A percentile compares a stretch with the other conserved stretches of the same genome.
Conservation (phyloP, 2,329 filamentous ascomycete genomes). For the Alternaria ethzedia region DNA sequence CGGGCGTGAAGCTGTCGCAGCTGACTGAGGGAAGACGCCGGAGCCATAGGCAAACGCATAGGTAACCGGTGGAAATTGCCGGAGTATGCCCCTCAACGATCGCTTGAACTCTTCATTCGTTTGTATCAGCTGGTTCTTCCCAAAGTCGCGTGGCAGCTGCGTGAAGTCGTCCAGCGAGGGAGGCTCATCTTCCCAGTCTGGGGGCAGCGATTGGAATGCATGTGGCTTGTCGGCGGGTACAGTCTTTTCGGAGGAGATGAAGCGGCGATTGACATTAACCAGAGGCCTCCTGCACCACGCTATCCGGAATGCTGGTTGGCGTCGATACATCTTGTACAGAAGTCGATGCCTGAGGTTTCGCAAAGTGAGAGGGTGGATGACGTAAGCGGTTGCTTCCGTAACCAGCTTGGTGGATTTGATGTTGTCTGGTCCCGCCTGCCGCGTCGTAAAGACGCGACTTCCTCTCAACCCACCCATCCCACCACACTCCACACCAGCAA, state of each 20-base stretch:
- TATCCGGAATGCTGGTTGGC: slow-evolving; percentile 37
- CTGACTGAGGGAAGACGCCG: slow-evolving; percentile 86
- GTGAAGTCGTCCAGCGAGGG: slow-evolving; percentile 76
- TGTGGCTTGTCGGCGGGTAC: slow-evolving; percentile 23
- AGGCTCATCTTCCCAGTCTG: slow-evolving; percentile 77
- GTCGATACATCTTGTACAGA: slow-evolving; percentile 41
- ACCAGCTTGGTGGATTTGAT: slow-evolving; percentile 13
- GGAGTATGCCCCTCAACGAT: slow-evolving; percentile 82
- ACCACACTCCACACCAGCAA: slow-evolving; percentile 6
- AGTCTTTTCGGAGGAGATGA: slow-evolving; percentile 33
- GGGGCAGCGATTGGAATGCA: slow-evolving; percentile 47
- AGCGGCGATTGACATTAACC: slow-evolving; percentile 30
- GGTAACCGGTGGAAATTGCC: slow-evolving; percentile 92
- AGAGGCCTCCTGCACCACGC: slow-evolving; percentile 34
- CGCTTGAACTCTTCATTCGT: slow-evolving; percentile 97
- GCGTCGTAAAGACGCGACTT: slow-evolving; percentile 17
- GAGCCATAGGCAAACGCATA: slow-evolving; percentile 98
- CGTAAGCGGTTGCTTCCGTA: slow-evolving; percentile 28
- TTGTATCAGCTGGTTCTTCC: slow-evolving; percentile 90
- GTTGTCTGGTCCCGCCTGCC: slow-evolving; percentile 14
- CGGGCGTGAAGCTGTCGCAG: slow-evolving; percentile 54
- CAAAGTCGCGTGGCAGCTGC: slow-evolving; percentile 82
- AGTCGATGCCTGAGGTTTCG: slow-evolving; percentile 26
- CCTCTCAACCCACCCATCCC: slow-evolving; percentile 11
- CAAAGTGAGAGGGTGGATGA: slow-evolving; percentile 28